These are phyloP conservation scores for Suillus bovinus DNA, from an alignment of 768 basidiomycete species.

Conservation along the genomic window DNA sequence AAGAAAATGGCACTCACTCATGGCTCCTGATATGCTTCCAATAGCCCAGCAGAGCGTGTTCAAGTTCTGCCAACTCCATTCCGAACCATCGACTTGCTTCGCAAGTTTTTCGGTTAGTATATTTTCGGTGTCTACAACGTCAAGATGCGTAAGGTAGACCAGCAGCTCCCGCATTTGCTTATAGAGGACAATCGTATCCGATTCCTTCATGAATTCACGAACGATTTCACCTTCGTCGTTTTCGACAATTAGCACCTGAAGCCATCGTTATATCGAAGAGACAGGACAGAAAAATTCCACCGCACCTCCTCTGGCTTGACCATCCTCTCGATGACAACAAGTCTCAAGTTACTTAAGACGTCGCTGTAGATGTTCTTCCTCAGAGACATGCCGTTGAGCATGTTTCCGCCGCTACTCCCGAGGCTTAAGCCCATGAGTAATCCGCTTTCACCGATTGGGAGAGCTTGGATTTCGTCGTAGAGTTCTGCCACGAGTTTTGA, in stretches of 20 bases:
- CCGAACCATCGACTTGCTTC: slow-evolving; percentile 95
- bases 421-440: slow-evolving; percentile 88
- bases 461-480: slow-evolving; percentile 93
- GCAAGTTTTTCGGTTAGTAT: slow-evolving; percentile 97
- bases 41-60: slow-evolving; percentile 99
- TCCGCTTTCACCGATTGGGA: slow-evolving; percentile 86
- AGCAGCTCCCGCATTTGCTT: slow-evolving; percentile 98
- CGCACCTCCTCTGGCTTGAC: slow-evolving; percentile 98
- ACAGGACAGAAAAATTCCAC: slow-evolving; percentile 12
- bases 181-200: slow-evolving; percentile 97
- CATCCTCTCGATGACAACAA: slow-evolving; percentile 99
- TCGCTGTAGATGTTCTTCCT: slow-evolving; percentile 96
- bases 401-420: slow-evolving; percentile 58
- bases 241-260: slow-evolving; percentile 93
- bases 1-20: slow-evolving; percentile 67
- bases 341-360: slow-evolving; percentile 87
- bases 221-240: slow-evolving; percentile 99
- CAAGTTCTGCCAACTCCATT: slow-evolving; percentile 99
- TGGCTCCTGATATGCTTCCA: slow-evolving; percentile 97
- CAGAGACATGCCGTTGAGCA: slow-evolving; percentile 76
- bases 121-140: slow-evolving; percentile 93
- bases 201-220: slow-evolving; percentile 98
- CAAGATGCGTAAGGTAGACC: slow-evolving; percentile 96
- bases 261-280: slow-evolving; percentile 12
- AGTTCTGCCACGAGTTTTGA: slow-evolving; percentile 92